Evolutionary conservation across 2,329 filamentous ascomycete species (phyloP), one percentile per base, ranked within the genome.

Genomic region (Westerdykella ornata): DNA sequence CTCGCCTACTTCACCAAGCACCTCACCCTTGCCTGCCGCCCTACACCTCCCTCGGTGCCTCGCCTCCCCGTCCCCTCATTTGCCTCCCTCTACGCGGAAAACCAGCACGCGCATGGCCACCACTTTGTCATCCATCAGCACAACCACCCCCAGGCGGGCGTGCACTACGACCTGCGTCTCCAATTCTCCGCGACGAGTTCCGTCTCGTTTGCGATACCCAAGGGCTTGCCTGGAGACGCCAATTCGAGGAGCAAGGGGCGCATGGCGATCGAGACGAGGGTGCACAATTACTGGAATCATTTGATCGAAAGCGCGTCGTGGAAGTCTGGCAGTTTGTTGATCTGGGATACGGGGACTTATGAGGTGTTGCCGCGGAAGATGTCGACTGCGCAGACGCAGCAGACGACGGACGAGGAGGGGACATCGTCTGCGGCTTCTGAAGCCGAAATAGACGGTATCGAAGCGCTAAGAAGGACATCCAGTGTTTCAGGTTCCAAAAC

Each of bases 111-210:
- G 0, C 45, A 70, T 33, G 75, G 75, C 7, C 61, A 63, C 16
- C 66, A 70, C 29, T 86, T 85, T 54, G 77, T 86, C 38, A 73
- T 86, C 29, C 81, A 86, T 59, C 82, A 87, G 56, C 82, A 87
- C 57, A 81, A 85, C 54, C 82, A 86, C 56, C 83, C 82, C 1
- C 60, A 84, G 33, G 80, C 82, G 8, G 81, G 82, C 17, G 72
- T 73, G 1, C 79, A 83, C 57, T 84, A 86, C 67, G 83, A 86
- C 60, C 69, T 86, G 15, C 72, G 82, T 2, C 68, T 86, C 14
- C 82, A 86, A 59, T 82, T 85, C 57, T 85, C 82, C 20, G 71
- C 73, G 43, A 74, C 75, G 0, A 85, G 81, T 54, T 81, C 80
- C 18, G 73, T 77, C 9, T 82, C 77, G 44, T 86, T 67, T 42